These are phyloP conservation scores for Vigna reflexopilosa DNA, from an alignment of 306 rosid species.

Conservation along the genomic window DNA sequence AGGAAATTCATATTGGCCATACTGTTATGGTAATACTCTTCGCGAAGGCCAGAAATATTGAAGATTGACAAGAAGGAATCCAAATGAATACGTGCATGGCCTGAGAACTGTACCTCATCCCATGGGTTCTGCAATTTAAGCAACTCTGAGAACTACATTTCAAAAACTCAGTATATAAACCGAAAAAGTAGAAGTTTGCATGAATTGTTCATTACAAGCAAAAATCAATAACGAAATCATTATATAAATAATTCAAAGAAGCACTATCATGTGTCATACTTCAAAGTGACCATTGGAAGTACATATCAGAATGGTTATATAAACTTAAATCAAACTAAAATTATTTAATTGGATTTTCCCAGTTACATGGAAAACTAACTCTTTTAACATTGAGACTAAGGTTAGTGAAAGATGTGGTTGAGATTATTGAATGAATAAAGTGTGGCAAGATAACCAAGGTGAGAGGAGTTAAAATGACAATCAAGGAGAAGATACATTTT, in stretches of 20 bases:
- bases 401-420: background rate
- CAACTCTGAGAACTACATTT: slow-evolving; percentile 32
- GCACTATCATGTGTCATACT: background rate
- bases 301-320: background rate
- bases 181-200: slow-evolving; percentile 15
- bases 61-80: slow-evolving; percentile 92
- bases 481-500: background rate
- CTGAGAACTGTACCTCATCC: slow-evolving; percentile 81
- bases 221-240: background rate
- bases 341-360: background rate
- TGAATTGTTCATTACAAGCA: slow-evolving; percentile 15
- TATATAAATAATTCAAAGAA: slow-evolving; percentile 5
- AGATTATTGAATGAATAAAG: background rate
- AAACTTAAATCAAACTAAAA: background rate
- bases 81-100: slow-evolving; percentile 81
- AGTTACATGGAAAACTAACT: background rate
- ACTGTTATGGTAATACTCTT: slow-evolving; percentile 85
- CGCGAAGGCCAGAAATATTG: slow-evolving; percentile 90
- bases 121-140: slow-evolving; percentile 84
- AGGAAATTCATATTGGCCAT: slow-evolving; percentile 43
- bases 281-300: slow-evolving; percentile 11
- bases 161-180: slow-evolving; percentile 14
- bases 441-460: background rate
- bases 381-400: background rate
- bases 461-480: background rate